These are phyloP conservation scores for Aquilaria yunnanensis DNA, from an alignment of 345 rosid species.

Conservation along the genomic window DNA sequence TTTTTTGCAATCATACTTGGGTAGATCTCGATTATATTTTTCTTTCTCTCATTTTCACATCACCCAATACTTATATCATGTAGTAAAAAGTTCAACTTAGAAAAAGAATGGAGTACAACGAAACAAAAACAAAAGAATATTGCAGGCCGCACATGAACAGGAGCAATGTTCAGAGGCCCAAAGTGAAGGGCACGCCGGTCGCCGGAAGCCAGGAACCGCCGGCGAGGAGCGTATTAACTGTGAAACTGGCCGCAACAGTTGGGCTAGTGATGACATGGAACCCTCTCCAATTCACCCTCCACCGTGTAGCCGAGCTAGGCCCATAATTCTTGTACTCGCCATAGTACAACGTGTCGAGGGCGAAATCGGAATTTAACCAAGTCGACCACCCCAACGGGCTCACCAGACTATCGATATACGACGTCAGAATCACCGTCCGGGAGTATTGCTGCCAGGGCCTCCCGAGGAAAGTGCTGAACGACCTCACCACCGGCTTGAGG, in stretches of 20 bases:
- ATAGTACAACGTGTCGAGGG: slow-evolving; percentile 31
- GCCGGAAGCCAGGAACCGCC: slow-evolving; percentile 29
- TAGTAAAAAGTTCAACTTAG: no score
- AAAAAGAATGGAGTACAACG: no score
- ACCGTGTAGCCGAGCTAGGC: slow-evolving; percentile 39
- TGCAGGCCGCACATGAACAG: neutral
- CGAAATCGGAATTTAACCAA: slow-evolving; percentile 29
- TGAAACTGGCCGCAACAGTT: slow-evolving; percentile 18
- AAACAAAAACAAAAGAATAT: slow-evolving; percentile 1
- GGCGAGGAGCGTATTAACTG: slow-evolving; percentile 16
- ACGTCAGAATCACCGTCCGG: slow-evolving; percentile 51
- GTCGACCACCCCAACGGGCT: slow-evolving; percentile 51
- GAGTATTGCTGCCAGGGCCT: slow-evolving; percentile 66
- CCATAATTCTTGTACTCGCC: slow-evolving; percentile 42
- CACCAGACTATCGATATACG: slow-evolving; percentile 38
- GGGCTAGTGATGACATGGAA: slow-evolving; percentile 26
- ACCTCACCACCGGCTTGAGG: slow-evolving; percentile 11
- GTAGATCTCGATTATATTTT: no score
- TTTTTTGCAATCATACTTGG: no score
- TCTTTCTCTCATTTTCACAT: no score
- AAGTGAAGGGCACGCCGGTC: slow-evolving; percentile 19
- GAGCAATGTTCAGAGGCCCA: slow-evolving; percentile 15
- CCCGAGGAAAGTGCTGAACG: slow-evolving; percentile 44
- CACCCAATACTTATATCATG: no score
- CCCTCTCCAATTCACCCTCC: slow-evolving; percentile 44